These are phyloP conservation scores for Chaetomiaceae sp. DNA, from an alignment of 2,329 filamentous ascomycete species.

Conservation along the genomic window DNA sequence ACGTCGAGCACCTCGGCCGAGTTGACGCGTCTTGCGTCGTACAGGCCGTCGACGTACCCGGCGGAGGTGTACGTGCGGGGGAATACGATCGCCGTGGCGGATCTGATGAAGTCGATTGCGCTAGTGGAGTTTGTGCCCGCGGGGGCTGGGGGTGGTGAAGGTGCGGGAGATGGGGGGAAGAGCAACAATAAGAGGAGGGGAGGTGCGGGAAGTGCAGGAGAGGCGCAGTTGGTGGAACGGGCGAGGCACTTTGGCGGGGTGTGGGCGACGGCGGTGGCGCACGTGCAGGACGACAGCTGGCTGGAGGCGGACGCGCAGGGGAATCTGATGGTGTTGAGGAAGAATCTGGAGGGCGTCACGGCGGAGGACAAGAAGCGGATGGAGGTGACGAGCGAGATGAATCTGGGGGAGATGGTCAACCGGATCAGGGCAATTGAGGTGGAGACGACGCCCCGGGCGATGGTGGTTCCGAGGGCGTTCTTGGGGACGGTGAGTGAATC, in stretches of 20 bases:
- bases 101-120: constrained; percentile 88
- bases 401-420: constrained; percentile 90
- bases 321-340: constrained; percentile 74
- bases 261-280: constrained; percentile 74
- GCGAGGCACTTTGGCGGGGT: constrained; percentile 74
- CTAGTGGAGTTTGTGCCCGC: constrained; percentile 65
- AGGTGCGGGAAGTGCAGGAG: too few relatives aligned
- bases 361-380: constrained; percentile 66
- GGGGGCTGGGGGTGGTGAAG: constrained; percentile 9
- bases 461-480: constrained; percentile 77
- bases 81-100: constrained; percentile 73
- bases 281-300: constrained; percentile 67
- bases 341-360: constrained; percentile 66
- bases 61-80: constrained; percentile 71
- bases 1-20: constrained; percentile 48
- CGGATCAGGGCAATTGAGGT: constrained; percentile 71
- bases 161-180: too few relatives aligned
- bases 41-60: constrained; percentile 76
- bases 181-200: constrained; percentile 20
- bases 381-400: constrained; percentile 71
- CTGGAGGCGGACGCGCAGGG: constrained; percentile 81
- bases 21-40: constrained; percentile 66
- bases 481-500: constrained; percentile 66
- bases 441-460: constrained; percentile 54
- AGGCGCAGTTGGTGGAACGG: constrained; percentile 61